Evolutionary conservation across 495 filamentous ascomycete genomes (phyloP), one percentile per base, ranked within the genome.

Genomic region (Cudoniella acicularis): DNA sequence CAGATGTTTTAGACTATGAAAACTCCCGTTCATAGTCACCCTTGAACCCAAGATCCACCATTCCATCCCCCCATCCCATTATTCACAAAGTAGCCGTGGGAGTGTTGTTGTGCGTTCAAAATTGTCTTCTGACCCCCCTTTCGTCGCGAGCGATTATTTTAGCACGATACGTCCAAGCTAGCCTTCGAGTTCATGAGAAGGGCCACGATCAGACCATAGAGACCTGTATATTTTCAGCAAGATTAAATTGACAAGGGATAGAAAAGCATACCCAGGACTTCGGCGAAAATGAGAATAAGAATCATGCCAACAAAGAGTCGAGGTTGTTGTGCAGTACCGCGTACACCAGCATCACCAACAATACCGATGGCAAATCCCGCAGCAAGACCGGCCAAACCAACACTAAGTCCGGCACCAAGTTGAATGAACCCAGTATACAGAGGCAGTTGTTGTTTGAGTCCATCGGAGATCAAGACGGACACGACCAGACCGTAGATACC

Each of bases 401-500:
- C 94, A 69, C 91, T 83, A 36, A 99, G 86, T 83, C 94, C 94
- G 66, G 94, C 94, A 72, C 95, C 94, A 56, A 99, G 84, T 73
- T 99, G 95, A 69, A 98, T 95, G 80, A 98, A 97, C 56, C 89
- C 87, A 50, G 92, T 93, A 80, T 88, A 99, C 52, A 99, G 86
- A 54, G 95, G 80, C 57, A 89, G 77, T 54, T 87, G 62, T 77
- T 99, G 95, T 62, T 77, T 80, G 65, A 99, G 80, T 67, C 87
- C 85, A 75, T 95, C 92, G 67, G 95, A 96, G 74, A 99, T 92
- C 71, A 99, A 76, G 75, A 99, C 94, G 2, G 93, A 97, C 54
- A 99, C 94, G 79, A 99, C 94, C 53, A 99, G 85, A 68, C 94
- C 94, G 82, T 99, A 99, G 77, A 99, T 99, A 87, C 89, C 95